Conservation (phyloP, 2,329 filamentous ascomycete species). For the Fusarium lateritium region DNA sequence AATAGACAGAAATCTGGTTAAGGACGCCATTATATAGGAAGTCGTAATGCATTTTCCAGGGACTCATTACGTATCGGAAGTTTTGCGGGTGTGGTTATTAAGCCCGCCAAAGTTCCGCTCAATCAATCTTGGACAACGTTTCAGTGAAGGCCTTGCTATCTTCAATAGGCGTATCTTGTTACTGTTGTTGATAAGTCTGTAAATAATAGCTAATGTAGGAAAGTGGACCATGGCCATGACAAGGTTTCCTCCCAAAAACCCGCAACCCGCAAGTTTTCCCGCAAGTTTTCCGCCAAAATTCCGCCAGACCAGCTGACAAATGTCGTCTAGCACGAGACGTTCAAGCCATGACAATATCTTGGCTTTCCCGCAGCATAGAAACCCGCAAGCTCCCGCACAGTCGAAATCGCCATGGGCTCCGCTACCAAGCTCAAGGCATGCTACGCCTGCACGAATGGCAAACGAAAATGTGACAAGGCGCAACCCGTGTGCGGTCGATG, state of each 20-base stretch:
- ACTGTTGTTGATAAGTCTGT: not conserved
- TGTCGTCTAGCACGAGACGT: not conserved
- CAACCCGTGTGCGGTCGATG: slow-evolving; percentile 16
- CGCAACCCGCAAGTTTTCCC: not conserved
- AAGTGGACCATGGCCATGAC: too few relatives aligned
- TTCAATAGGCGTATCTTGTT: not conserved
- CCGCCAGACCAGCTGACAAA: slow-evolving; percentile 19
- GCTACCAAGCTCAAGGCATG: slow-evolving; percentile 12
- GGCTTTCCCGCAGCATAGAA: not conserved
- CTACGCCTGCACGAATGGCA: not conserved
- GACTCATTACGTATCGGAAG: not conserved
- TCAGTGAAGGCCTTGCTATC: not conserved
- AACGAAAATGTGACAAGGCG: slow-evolving; percentile 19
- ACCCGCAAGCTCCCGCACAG: slow-evolving; percentile 9
- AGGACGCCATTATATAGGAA: not conserved
- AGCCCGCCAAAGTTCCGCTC: not conserved
- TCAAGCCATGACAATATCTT: not conserved
- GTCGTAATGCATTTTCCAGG: too few relatives aligned
- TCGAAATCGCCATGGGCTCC: not conserved
- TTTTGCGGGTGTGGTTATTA: not conserved
- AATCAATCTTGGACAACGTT: not conserved
- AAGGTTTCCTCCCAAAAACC: not conserved
- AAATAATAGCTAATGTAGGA: not conserved
- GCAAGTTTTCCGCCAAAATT: not conserved
- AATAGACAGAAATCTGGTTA: rapidly evolving